A percentile compares a stretch with the other conserved stretches of the same genome.
phyloP scores from a whole-genome alignment of 2,329 filamentous ascomycete genomes.

The Monosporascus sp. region DNA sequence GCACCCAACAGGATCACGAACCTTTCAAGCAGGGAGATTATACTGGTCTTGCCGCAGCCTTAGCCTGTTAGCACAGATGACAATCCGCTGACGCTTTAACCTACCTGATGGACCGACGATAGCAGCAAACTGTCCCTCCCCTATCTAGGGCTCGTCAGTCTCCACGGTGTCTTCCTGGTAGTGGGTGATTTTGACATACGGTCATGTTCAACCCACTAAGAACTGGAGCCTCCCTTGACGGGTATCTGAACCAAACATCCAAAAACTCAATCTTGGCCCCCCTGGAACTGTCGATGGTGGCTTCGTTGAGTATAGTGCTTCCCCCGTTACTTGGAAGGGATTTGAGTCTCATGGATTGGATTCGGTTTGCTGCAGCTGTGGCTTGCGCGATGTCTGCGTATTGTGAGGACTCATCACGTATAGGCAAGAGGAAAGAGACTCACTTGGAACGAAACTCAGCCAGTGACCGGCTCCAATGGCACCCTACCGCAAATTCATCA shows the following conservation, averaged over 20 bases:
- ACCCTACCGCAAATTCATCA: constrained; percentile 25
- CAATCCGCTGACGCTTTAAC: neutral
- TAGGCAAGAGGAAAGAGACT: constrained; percentile 1
- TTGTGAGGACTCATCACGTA: constrained; percentile 2
- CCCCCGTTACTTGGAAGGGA: constrained; percentile 22
- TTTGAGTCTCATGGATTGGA: constrained; percentile 42
- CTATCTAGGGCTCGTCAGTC: constrained; percentile 34
- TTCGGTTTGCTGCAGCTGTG: constrained; percentile 55
- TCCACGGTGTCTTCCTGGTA: neutral
- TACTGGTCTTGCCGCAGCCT: constrained; percentile 65
- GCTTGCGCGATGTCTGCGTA: constrained; percentile 49
- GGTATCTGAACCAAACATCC: constrained; percentile 57
- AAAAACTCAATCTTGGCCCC: constrained; percentile 53
- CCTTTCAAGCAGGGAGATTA: constrained; percentile 60
- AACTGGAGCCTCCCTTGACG: constrained; percentile 51
- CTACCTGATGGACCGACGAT: constrained; percentile 63
- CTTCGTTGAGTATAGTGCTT: constrained; percentile 27
- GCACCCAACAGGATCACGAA: constrained; percentile 4
- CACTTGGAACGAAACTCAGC: constrained; percentile 60
- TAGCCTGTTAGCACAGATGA: constrained; percentile 7
- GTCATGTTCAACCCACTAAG: constrained; percentile 58
- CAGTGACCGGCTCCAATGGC: constrained; percentile 64
- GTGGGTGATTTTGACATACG: constrained; percentile 10
- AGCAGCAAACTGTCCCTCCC: constrained; percentile 65
- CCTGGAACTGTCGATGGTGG: constrained; percentile 35